phyloP scores from a whole-genome alignment of 208 protist genomes.

The Crithidia sp. region DNA sequence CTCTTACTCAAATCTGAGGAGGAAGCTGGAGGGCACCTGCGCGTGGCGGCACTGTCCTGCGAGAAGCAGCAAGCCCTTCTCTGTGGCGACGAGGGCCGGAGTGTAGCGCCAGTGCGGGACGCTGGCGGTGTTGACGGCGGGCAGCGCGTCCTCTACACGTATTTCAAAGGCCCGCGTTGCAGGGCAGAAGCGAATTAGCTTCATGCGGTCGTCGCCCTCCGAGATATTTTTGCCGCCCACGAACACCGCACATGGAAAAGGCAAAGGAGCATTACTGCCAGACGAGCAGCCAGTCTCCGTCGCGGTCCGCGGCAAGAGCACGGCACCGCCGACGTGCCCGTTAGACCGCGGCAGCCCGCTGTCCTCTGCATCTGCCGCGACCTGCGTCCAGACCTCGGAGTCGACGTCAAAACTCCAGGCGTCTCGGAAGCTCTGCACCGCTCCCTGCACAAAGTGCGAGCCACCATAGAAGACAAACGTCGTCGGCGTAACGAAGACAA shows the following conservation, averaged over 20 bases:
- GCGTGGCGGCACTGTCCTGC: constrained; percentile 77
- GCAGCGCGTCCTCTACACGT: constrained; percentile 4
- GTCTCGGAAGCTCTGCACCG: constrained; percentile 55
- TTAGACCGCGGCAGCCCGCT: constrained; percentile 37
- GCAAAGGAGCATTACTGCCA: background rate
- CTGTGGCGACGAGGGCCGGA: constrained; percentile 39
- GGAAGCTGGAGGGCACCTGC: constrained; percentile 36
- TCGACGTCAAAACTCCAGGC: constrained; percentile 49
- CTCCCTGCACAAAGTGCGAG: constrained; percentile 59
- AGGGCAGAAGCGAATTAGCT: constrained; percentile 28
- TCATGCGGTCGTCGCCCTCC: constrained; percentile 66
- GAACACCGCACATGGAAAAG: constrained; percentile 41
- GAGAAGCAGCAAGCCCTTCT: constrained; percentile 52
- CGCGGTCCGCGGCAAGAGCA: background rate
- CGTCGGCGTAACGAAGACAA: constrained; percentile 44
- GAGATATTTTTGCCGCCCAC: constrained; percentile 67
- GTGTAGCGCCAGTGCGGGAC: constrained; percentile 78
- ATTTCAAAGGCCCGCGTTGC: constrained; percentile 1
- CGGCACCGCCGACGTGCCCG: constrained; percentile 41
- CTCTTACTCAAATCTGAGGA: constrained; percentile 25
- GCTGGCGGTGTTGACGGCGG: background rate
- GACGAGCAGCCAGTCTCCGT: background rate
- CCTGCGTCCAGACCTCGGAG: constrained; percentile 23
- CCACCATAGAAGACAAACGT: constrained; percentile 69
- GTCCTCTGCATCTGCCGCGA: background rate